Evolutionary conservation across 106 monocot species (phyloP).

Genomic region (Dendrobium nobile): DNA sequence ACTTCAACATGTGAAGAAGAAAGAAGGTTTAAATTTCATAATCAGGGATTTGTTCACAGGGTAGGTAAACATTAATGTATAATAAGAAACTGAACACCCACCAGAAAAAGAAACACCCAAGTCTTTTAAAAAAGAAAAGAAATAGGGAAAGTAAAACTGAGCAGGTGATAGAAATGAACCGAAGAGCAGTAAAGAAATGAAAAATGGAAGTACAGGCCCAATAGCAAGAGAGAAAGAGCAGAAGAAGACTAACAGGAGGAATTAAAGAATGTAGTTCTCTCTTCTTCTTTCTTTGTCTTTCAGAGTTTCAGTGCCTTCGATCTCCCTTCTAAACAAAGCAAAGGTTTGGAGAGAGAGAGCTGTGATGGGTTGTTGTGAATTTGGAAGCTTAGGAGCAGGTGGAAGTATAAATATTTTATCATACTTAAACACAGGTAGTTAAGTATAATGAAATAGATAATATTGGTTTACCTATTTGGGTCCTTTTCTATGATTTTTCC

Average conservation of each 20-base stretch:
- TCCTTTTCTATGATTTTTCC: no score
- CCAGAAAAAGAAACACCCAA: background rate
- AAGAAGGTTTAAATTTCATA: background rate
- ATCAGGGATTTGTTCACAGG: background rate
- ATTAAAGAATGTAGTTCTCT: background rate
- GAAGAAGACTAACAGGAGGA: background rate
- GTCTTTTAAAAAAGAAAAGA: no score
- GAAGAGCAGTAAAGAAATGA: no score
- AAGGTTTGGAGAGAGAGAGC: conserved; percentile 1
- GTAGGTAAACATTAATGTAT: background rate
- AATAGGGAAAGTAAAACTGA: no score
- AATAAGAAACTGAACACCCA: background rate
- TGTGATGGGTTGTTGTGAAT: background rate
- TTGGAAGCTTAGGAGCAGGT: background rate
- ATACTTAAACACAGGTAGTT: background rate
- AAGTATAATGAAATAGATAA: no score
- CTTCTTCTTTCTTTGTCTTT: background rate
- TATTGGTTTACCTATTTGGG: no score
- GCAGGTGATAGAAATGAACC: no score
- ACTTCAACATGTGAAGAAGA: background rate
- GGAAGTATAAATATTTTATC: background rate
- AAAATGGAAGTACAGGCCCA: background rate
- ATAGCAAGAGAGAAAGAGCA: background rate
- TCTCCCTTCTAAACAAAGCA: background rate
- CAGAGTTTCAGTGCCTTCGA: background rate